Base-by-base conservation (phyloP, 2,329 filamentous ascomycete genomes). In the Botrytis paeoniae region DNA sequence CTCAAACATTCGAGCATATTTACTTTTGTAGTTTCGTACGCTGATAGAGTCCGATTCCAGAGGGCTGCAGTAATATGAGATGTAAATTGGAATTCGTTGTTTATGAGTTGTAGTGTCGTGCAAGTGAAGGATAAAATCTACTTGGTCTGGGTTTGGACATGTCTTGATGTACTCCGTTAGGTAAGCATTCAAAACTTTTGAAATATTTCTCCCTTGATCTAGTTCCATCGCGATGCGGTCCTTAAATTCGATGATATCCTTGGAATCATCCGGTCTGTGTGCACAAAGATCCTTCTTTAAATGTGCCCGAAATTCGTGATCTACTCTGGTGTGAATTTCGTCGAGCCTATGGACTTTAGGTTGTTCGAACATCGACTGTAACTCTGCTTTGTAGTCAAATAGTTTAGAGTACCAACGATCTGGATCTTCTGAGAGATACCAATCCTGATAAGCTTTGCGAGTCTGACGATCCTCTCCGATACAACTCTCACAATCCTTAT, bases 1-100 rank as follows among this genome's bases (percentile, higher is more conserved):
- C 61, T 79, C 78, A 70, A 81, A 81, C 69, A 78, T 75, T 6
- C 78, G 76, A 4, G 74, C 74, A 63, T 79, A 80, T 72, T 80
- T 81, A 4, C 69, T 54, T 72, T 81, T 81, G 71, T 80, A 78
- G 37, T 78, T 77, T 61, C 76, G 76, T 20, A 76, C 72, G 16
- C 76, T 74, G 16, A 74, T 66, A 12, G 75, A 74, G 65, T 81
- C 79, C 25, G 45, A 65, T 25, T 73, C 61, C 6, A 51, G 32
- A 22, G 70, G 63, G 1, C 70, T 64, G 72, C 80, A 81, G 68
- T 80, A 80, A 73, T 78, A 80, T 22, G 74, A 64, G 29, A 76
- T 72, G 68, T 78, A 80, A 29, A 78, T 57, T 32, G 74, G 74
- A 10, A 76, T 76, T 59, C 79, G 73, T 39, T 80, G 76, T 70